Base-by-base conservation (phyloP, 108 stramenopile genomes). In the Chaetoceros muelleri region DNA sequence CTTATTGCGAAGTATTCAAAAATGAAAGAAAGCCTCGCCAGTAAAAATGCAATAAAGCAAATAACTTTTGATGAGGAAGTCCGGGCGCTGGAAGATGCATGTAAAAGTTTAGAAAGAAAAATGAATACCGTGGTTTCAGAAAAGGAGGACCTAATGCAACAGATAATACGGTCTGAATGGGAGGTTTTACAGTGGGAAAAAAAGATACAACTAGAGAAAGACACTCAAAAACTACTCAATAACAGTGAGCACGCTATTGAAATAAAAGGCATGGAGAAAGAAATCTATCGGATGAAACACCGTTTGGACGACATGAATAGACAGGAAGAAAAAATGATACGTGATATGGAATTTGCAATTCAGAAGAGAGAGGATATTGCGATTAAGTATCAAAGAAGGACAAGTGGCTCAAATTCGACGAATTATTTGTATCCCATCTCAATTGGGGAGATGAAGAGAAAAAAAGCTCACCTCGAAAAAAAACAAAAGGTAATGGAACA, bases 161-260 rank as follows among this genome's bases (percentile, higher is more conserved):
- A 88, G 51, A 82, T 80, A 27, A 47, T 67, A 13, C 81, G 85
- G 30, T 46, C 52, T 23, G 87, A 92, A 63, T 53, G 74, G 52
- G 82, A 92, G 48, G 63, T 77, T 52, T 55, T 78, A 60, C 54
- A 74, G 1, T 87, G 82, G 87, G 85, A 87, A 53, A 82, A 78
- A 67, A 92, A 92, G 69, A 86, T 82, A 55, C 69, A 85, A 76
- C 67, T 87, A 10, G 90, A 92, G 72, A 77, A 82, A 54, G 87
- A 89, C 62, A 87, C 87, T 2, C 77, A 87, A 69, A 78, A 60
- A 24, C 79, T 80, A 25, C 70, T 92, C 18, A 83, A 87, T 50
- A 85, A 82, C 7, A 71, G 61, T 28, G 77, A 80, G 24, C 84
- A 85, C 44, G 68, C 74, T 22, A 53, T 69, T 24, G 85, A 88